A percentile compares a stretch with the other conserved stretches of the same genome.
Conservation (phyloP, 2,329 filamentous ascomycete species). For the Celoporthe dispersa region DNA sequence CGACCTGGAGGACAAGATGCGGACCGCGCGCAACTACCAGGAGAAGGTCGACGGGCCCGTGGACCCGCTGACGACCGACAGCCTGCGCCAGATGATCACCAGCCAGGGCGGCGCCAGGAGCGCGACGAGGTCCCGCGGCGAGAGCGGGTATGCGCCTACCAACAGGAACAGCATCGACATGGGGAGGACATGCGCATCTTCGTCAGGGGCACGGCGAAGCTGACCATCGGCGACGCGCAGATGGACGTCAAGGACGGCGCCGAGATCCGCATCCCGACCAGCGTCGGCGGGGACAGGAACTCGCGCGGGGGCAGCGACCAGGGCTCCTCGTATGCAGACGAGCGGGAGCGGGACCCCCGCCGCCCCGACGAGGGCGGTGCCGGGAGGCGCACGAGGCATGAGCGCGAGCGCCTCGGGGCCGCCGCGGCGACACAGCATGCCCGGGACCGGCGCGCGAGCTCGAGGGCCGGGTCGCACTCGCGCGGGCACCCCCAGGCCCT, state of each 20-base stretch:
- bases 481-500: slow-evolving; percentile 33
- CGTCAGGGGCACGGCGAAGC: slow-evolving; percentile 58
- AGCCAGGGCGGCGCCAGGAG: slow-evolving; percentile 60
- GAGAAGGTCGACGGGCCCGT: slow-evolving; percentile 50
- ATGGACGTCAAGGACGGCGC: slow-evolving; percentile 64
- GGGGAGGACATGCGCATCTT: slow-evolving; percentile 65
- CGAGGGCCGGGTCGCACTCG: slow-evolving; percentile 53
- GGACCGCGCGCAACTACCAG: slow-evolving; percentile 55
- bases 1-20: slow-evolving; percentile 47
- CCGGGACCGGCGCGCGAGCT: slow-evolving; percentile 49
- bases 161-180: slow-evolving; percentile 58
- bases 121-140: slow-evolving; percentile 64
- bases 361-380: neutral
- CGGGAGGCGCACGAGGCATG: slow-evolving; percentile 39
- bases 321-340: slow-evolving; percentile 50
- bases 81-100: slow-evolving; percentile 57
- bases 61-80: slow-evolving; percentile 59
- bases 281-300: slow-evolving; percentile 48
- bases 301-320: slow-evolving; percentile 27
- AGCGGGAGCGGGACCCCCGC: slow-evolving; percentile 44
- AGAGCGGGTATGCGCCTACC: slow-evolving; percentile 66
- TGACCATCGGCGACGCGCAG: slow-evolving; percentile 60
- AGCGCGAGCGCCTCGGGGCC: slow-evolving; percentile 40
- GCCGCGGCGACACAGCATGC: slow-evolving; percentile 42
- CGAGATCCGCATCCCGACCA: slow-evolving; percentile 59